These are phyloP conservation scores for Acacia concinna DNA, from an alignment of 331 rosid genomes.

Conservation along the genomic window DNA sequence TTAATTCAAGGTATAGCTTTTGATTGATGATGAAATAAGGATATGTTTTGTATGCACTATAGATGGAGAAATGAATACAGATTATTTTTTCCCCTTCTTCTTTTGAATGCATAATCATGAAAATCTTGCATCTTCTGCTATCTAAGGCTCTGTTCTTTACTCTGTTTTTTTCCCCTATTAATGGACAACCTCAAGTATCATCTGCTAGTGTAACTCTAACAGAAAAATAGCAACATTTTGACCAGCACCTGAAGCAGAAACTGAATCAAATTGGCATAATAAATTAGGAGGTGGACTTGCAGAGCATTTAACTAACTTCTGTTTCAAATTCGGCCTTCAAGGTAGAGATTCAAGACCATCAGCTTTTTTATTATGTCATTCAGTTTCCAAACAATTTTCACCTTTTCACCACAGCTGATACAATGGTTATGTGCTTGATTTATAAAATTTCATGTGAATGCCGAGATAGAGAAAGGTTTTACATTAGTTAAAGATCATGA, in stretches of 20 bases:
- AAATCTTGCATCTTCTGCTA: too few relatives aligned
- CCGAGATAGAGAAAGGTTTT: background rate
- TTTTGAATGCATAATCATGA: too few relatives aligned
- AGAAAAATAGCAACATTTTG: conserved; percentile 87
- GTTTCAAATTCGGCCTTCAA: conserved; percentile 77
- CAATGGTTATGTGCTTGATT: background rate
- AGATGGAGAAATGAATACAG: background rate
- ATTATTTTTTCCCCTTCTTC: too few relatives aligned
- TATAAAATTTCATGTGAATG: background rate
- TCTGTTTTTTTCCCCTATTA: background rate
- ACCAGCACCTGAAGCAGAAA: conserved; percentile 81
- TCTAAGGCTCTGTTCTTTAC: conserved; percentile 24
- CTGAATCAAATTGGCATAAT: conserved; percentile 65
- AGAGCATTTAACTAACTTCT: conserved; percentile 83
- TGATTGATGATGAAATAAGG: background rate
- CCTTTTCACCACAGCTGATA: too few relatives aligned
- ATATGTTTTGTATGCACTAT: background rate
- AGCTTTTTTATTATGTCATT: background rate
- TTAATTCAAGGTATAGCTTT: background rate
- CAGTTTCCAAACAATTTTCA: background rate
- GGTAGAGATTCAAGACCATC: conserved; percentile 47
- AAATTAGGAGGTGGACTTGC: conserved; percentile 82
- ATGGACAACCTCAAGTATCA: conserved; percentile 81
- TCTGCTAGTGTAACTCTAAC: conserved; percentile 89
- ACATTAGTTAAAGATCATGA: background rate